A percentile compares a stretch with the other conserved stretches of the same genome.
phyloP scores from a whole-genome alignment of 2,329 filamentous ascomycete genomes.

The Amylocarpus encephaloides region DNA sequence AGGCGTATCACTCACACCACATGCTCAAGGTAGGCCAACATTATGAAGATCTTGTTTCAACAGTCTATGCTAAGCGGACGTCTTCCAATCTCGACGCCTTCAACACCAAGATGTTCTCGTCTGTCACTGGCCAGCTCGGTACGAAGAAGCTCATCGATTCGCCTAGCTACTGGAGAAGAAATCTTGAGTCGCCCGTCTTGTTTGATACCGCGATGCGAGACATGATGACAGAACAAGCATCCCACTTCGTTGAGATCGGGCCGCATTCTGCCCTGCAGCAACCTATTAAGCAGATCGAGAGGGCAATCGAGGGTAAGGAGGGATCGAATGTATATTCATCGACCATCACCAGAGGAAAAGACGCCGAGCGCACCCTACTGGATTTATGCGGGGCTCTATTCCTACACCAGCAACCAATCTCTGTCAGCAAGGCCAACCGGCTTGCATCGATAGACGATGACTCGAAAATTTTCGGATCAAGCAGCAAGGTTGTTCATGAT shows the following conservation, averaged over 20 bases:
- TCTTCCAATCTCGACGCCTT: neutral
- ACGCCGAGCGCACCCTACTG: slow-evolving; percentile 3
- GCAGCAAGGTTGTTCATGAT: slow-evolving; percentile 12
- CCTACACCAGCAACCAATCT: slow-evolving; percentile 3
- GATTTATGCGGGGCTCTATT: slow-evolving; percentile 8
- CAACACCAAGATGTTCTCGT: slow-evolving; percentile 4
- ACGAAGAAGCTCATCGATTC: neutral
- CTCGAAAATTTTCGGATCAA: neutral
- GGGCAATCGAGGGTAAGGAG: neutral
- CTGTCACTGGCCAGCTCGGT: slow-evolving; percentile 3
- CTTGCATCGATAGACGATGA: neutral
- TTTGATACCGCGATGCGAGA: slow-evolving; percentile 5
- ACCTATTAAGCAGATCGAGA: slow-evolving; percentile 13
- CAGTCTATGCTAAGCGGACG: neutral
- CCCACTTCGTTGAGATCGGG: slow-evolving; percentile 17
- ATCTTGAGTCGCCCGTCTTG: slow-evolving; percentile 11
- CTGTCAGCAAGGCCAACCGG: slow-evolving; percentile 5
- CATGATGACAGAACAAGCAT: neutral
- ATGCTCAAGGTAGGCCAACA: slow-evolving; percentile 4
- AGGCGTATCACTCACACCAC: slow-evolving; percentile 14
- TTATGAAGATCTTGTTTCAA: slow-evolving; percentile 4
- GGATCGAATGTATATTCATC: slow-evolving; percentile 4
- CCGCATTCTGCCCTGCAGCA: slow-evolving; percentile 16
- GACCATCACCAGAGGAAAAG: slow-evolving; percentile 7
- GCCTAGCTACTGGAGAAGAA: slow-evolving; percentile 10